Conservation (phyloP, 768 basidiomycete species). For the Pisolithus microcarpus region DNA sequence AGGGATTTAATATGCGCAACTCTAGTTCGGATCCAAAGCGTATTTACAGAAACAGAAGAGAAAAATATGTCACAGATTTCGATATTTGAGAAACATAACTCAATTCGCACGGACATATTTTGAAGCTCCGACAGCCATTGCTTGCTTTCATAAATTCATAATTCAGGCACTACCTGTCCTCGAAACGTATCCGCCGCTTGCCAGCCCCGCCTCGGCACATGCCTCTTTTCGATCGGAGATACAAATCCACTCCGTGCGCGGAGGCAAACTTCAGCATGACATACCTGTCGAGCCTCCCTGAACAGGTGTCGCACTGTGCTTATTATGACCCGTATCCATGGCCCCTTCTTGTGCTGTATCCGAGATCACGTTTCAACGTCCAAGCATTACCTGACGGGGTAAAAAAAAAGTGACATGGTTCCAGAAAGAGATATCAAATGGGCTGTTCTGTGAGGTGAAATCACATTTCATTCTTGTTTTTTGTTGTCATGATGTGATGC, state of each 20-base stretch:
- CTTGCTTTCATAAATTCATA: constrained; percentile 15
- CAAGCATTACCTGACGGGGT: neutral
- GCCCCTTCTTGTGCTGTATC: neutral
- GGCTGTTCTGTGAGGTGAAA: constrained; percentile 22
- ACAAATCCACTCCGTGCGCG: neutral
- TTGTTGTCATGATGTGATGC: constrained; percentile 22
- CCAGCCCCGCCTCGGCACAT: constrained; percentile 14
- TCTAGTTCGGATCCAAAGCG: constrained; percentile 31
- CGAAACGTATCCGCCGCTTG: constrained; percentile 12
- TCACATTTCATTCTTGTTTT: constrained; percentile 21
- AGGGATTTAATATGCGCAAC: constrained; percentile 29
- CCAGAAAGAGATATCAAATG: constrained; percentile 29
- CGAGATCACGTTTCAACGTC: constrained; percentile 16
- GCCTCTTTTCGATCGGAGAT: constrained; percentile 9
- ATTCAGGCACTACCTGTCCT: constrained; percentile 25
- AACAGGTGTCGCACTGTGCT: neutral
- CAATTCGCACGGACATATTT: constrained; percentile 28
- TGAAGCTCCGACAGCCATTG: constrained; percentile 26
- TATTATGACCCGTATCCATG: neutral
- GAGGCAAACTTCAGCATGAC: neutral
- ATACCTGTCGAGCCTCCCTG: neutral
- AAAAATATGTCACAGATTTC: constrained; percentile 35
- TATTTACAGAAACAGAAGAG: constrained; percentile 33
- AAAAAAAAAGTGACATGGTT: constrained; percentile 8
- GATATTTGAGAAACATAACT: constrained; percentile 27